Evolutionary conservation across 148 eudicot genomes (phyloP).

Genomic region (Linanthus parryae): DNA sequence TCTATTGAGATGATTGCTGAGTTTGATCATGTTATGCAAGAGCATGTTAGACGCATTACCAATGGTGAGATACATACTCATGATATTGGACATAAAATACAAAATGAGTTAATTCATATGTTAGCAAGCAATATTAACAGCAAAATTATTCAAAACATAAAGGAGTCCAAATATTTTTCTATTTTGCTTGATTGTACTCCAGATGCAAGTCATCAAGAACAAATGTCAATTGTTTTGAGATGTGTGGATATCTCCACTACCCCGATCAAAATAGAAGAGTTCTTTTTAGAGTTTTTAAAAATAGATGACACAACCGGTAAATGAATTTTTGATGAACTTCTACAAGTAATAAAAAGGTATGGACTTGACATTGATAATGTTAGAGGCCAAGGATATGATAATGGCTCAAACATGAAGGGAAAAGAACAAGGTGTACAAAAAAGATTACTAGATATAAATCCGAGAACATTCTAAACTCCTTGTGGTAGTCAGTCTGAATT

Average conservation of each 20-base stretch:
- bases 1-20: neutral
- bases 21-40: neutral
- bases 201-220: neutral
- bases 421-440: constrained; percentile 3
- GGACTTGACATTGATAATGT: neutral
- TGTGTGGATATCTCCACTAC: neutral
- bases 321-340: neutral
- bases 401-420: constrained; percentile 10
- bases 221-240: neutral
- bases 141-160: neutral
- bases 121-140: neutral
- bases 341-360: neutral
- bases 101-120: neutral
- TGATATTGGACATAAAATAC: neutral
- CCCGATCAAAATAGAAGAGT: neutral
- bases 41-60: neutral
- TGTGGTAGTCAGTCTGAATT: constrained; percentile 6
- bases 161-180: neutral
- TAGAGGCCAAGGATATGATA: constrained; percentile 4
- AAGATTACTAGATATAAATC: constrained; percentile 7
- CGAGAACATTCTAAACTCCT: constrained; percentile 7
- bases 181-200: neutral
- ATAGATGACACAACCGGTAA: neutral
- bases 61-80: neutral
- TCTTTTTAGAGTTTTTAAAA: neutral